phyloP scores from a whole-genome alignment of 306 rosid species.

The Malus sieversii region DNA sequence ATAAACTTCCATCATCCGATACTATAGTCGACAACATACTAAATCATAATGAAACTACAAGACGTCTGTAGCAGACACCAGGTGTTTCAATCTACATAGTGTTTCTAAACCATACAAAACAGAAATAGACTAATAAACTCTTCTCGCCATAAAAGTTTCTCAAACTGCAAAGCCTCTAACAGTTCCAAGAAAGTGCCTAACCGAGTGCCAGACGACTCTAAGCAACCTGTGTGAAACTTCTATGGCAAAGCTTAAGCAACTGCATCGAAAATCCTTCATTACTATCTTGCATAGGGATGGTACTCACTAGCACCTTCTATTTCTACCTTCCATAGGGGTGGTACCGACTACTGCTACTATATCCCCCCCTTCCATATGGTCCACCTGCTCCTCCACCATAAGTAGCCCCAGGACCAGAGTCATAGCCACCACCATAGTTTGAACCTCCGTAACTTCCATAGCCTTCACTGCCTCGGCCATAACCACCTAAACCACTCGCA shows the following conservation, averaged over 20 bases:
- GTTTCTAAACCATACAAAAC: constrained; percentile 22
- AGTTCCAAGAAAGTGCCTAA: constrained; percentile 31
- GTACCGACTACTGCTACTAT: constrained; percentile 62
- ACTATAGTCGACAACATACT: constrained; percentile 23
- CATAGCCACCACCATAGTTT: constrained; percentile 50
- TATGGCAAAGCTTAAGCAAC: constrained; percentile 39
- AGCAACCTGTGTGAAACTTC: constrained; percentile 36
- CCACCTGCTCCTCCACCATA: constrained; percentile 60
- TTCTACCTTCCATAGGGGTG: constrained; percentile 57
- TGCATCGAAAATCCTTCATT: constrained; percentile 30
- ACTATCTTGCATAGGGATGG: constrained; percentile 34
- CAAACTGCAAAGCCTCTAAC: constrained; percentile 26
- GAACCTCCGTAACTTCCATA: constrained; percentile 49
- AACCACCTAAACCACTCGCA: constrained; percentile 45
- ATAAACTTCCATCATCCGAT: constrained; percentile 1
- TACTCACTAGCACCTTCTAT: constrained; percentile 26
- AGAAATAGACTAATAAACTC: constrained; percentile 21
- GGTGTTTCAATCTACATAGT: constrained; percentile 16
- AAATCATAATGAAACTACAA: constrained; percentile 18
- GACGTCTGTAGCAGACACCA: constrained; percentile 18
- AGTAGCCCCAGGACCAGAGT: constrained; percentile 45
- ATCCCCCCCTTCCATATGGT: constrained; percentile 57
- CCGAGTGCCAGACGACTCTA: constrained; percentile 30
- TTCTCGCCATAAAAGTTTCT: constrained; percentile 28
- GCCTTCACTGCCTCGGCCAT: constrained; percentile 54